Base-by-base conservation (phyloP, 805 yeast genomes). In the Barnettozyma pratensis region DNA sequence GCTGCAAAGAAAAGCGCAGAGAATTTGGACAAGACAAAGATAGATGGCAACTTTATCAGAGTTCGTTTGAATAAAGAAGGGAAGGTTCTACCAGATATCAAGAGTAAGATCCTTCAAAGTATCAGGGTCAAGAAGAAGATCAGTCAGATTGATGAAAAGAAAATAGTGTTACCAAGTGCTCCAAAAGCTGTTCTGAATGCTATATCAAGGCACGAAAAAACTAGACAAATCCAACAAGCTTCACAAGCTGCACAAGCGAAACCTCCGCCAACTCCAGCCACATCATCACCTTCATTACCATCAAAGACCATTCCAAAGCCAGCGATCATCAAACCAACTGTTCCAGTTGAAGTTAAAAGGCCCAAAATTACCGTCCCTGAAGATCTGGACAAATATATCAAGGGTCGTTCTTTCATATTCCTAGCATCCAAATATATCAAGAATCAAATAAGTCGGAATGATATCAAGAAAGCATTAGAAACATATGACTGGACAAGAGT, bases 401-500 rank as follows among this genome's bases (percentile, higher is more conserved):
- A 76, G 48, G 76, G 75, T 31, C 69, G 86, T 31, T 83, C 91
- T 0, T 81, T 72, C 48, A 65, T 86, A 29, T 71, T 76, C 52
- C 76, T 86, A 41, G 70, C 73, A 14, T 77, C 76, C 54, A 72
- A 71, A 49, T 75, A 72, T 49, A 73, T 77, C 39, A 50, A 56
- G 35, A 46, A 54, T 31, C 52, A 57, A 29, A 71, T 81, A 1
- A 68, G 73, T 12, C 69, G 80, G 3, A 73, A 72, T 46, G 88
- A 84, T 58, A 68, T 89, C 46, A 81, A 85, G 56, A 72, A 76
- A 29, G 71, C 73, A 31, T 67, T 88, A 32, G 74, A 74, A 38
- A 76, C 73, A 42, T 84, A 84, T 59, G 78, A 76, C 47, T 85
- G 89, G 82, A 76, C 81, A 0, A 71, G 86, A 47, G 79, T 88